phyloP scores from a whole-genome alignment of 202 grass and related monocot genomes.

The Schoenoplectus tabernaemontani region DNA sequence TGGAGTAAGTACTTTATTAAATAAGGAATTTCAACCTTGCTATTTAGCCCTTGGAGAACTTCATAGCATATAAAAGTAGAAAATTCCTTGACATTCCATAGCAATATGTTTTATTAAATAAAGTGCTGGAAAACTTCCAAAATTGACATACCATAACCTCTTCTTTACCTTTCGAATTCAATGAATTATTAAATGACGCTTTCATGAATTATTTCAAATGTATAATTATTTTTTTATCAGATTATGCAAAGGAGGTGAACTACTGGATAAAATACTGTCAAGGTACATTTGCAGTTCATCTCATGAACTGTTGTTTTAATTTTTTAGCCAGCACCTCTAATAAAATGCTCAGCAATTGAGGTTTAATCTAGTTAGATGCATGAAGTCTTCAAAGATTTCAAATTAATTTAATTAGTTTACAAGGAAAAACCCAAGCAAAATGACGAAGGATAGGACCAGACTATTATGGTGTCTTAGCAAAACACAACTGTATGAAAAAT shows the following conservation, averaged over 20 bases:
- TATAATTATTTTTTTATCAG: conserved; percentile 42
- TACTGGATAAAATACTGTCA: conserved; percentile 85
- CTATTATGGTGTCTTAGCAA: neutral
- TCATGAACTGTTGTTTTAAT: neutral
- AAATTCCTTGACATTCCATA: neutral
- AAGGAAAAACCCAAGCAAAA: neutral
- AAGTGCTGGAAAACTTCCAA: neutral
- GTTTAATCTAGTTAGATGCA: neutral
- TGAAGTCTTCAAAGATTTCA: neutral
- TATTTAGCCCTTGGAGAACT: neutral
- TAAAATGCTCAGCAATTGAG: neutral
- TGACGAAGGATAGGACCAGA: neutral
- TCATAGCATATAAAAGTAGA: neutral
- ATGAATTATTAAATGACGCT: neutral
- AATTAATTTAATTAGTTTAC: neutral
- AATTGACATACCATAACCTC: neutral
- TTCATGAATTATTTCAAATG: conserved; percentile 7
- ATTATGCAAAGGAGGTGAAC: conserved; percentile 95
- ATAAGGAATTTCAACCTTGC: neutral
- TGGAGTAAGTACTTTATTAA: conserved; percentile 71
- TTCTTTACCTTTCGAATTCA: neutral
- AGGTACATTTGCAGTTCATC: conserved; percentile 43
- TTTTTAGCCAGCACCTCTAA: neutral
- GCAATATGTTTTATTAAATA: neutral
- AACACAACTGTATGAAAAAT: neutral